Base-by-base conservation (phyloP, 192 early-diverging fungal species). In the Backusella tuberculispora region DNA sequence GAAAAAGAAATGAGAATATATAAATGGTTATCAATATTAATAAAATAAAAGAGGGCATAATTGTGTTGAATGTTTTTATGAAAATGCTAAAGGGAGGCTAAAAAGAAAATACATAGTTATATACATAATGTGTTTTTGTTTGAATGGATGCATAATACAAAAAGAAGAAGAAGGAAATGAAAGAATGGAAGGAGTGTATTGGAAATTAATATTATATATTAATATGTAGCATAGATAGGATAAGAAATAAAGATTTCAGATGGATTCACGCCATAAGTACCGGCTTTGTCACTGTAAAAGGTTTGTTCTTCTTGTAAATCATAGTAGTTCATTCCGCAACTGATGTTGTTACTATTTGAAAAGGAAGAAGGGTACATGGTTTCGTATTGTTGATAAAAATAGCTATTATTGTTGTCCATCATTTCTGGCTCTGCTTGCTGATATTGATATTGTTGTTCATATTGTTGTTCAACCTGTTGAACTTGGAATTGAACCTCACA, bases 151-250 rank as follows among this genome's bases (percentile, higher is more conserved):
- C 53, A 56, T 56, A 56, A 21, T 56, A 56, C 53, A 56, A 50
- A 50, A 50, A 3, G n/a, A 21, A 8, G 0, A 50, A 50, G 19
- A 50, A 53, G 21, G n/a, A 19, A 53, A 21, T 53, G 50, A 53
- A 21, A 6, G 19, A 56, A 56, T 56, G 21, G 7, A 56, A 56
- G 53, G 53, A 56, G 53, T 26, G 53, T 56, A 13, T 50, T 3
- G 50, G 26, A 60, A n/a, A n/a, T n/a, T n/a, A 24, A 60, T 60
- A 60, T 60, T 12, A 12, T 4, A 60, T 10, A 26, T 26, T 60
- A 60, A 26, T 60, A 60, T 26, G 21, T 26, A 26, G 21, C 53
- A 60, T 60, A 60, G 53, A 60, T 60, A 26, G 53, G 53, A 60
- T 26, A 60, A 60, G 53, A 26, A 13, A 24, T 60, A 7, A 26